Evolutionary conservation across 2,329 filamentous ascomycete species (phyloP).

Genomic region (Teratosphaeria destructans): DNA sequence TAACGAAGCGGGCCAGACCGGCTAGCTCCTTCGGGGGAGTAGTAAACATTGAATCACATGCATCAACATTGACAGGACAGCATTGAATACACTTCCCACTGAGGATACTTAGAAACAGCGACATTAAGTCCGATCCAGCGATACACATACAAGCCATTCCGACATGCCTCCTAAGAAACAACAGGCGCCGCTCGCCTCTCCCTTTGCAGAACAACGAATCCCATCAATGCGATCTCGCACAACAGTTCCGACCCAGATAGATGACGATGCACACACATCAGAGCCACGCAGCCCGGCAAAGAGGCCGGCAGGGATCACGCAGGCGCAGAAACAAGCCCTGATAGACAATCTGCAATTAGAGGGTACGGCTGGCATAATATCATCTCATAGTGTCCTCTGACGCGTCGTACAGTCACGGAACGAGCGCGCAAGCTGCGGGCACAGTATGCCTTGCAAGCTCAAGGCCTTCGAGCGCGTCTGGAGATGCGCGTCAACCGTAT

Average conservation of each 20-base stretch:
- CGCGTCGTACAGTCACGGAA: conserved; percentile 58
- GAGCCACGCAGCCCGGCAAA: conserved; percentile 11
- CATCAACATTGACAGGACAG: neutral
- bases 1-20: neutral
- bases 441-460: conserved; percentile 79
- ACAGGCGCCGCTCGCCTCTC: conserved; percentile 3
- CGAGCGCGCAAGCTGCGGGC: conserved; percentile 77
- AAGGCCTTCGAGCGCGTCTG: conserved; percentile 72
- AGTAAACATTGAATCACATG: neutral
- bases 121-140: neutral
- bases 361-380: conserved; percentile 44
- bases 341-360: conserved; percentile 86
- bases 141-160: neutral
- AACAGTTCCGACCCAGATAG: neutral
- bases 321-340: conserved; percentile 68
- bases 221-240: neutral
- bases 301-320: conserved; percentile 23
- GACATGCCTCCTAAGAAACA: conserved; percentile 4
- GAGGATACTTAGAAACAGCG: neutral
- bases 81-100: neutral
- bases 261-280: conserved; percentile 12
- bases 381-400: conserved; percentile 6
- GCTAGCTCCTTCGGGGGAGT: neutral
- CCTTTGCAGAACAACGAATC: neutral
- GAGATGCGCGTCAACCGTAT: conserved; percentile 92